Conservation (phyloP, 106 monocot species). For the Acorus calamus region DNA sequence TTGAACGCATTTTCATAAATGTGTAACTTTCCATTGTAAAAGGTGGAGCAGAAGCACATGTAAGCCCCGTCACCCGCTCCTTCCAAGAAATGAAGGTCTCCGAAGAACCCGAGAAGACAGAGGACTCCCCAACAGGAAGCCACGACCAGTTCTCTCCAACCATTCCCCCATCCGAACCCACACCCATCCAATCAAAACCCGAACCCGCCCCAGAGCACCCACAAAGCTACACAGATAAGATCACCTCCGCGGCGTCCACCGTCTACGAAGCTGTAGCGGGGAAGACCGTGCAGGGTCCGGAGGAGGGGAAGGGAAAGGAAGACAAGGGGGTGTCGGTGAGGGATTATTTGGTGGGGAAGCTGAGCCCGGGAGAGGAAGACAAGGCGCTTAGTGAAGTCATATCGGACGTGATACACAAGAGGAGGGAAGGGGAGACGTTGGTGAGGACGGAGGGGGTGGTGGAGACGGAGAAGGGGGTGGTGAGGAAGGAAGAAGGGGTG, state of each 20-base stretch:
- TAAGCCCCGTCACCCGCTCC: slow-evolving; percentile 15
- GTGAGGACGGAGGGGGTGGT: background rate
- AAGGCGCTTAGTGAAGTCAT: slow-evolving; percentile 39
- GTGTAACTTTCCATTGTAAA: no score
- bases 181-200: no score
- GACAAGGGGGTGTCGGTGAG: slow-evolving; percentile 18
- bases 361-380: slow-evolving; percentile 47
- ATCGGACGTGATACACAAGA: slow-evolving; percentile 23
- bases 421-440: slow-evolving; percentile 7
- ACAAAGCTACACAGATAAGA: slow-evolving; percentile 15
- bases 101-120: background rate
- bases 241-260: slow-evolving; percentile 12
- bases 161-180: no score
- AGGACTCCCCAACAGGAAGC: background rate
- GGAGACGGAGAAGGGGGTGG: background rate
- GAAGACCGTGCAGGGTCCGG: background rate
- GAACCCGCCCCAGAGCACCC: no score
- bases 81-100: slow-evolving; percentile 13
- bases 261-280: slow-evolving; percentile 29
- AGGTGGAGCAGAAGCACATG: slow-evolving; percentile 25
- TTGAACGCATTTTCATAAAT: no score
- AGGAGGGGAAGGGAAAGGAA: background rate
- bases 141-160: slow-evolving; percentile 6
- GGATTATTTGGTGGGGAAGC: slow-evolving; percentile 37
- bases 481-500: slow-evolving; percentile 9